Percentiles rank a stretch among this genome's conserved stretches.
These are phyloP conservation scores for Phialophora macrospora DNA, from an alignment of 2,329 filamentous ascomycete genomes.

Conservation along the genomic window DNA sequence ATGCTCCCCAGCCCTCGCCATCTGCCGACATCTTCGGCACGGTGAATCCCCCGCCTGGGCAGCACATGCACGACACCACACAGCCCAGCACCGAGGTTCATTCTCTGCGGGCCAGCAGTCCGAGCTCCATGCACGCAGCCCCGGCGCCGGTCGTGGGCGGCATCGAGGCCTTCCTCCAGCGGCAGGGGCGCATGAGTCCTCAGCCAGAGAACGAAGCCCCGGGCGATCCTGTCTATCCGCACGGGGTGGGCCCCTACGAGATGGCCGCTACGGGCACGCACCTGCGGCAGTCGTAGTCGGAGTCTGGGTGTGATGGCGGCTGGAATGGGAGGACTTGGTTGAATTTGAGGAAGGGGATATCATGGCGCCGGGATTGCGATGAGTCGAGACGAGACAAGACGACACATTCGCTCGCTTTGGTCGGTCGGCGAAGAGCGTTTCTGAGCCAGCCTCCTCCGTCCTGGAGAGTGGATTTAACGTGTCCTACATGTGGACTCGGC, in stretches of 20 bases:
- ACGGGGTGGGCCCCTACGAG: conserved; percentile 3
- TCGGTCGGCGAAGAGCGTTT: background rate
- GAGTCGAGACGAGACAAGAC: too few relatives aligned
- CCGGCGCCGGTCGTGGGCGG: conserved; percentile 6
- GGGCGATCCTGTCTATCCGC: background rate
- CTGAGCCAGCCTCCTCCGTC: background rate
- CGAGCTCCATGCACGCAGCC: conserved; percentile 14
- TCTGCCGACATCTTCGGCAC: conserved; percentile 24
- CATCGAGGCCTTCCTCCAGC: conserved; percentile 26
- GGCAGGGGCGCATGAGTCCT: conserved; percentile 23
- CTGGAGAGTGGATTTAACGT: background rate
- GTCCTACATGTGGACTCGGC: background rate
- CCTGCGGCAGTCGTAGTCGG: background rate
- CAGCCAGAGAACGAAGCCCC: conserved; percentile 20
- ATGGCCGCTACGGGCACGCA: conserved; percentile 20
- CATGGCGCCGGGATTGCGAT: background rate
- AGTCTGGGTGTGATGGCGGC: background rate
- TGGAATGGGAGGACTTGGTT: background rate
- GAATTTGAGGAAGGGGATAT: background rate
- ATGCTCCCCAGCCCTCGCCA: conserved; percentile 8
- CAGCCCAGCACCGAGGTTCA: background rate
- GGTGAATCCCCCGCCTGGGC: background rate
- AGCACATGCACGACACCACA: conserved; percentile 2
- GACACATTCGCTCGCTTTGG: background rate
- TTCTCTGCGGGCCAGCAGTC: conserved; percentile 23